Evolutionary conservation across 352 stramenopile genomes (phyloP), one percentile per base, ranked within the genome.

Genomic region (Globisporangium camurandrum): DNA sequence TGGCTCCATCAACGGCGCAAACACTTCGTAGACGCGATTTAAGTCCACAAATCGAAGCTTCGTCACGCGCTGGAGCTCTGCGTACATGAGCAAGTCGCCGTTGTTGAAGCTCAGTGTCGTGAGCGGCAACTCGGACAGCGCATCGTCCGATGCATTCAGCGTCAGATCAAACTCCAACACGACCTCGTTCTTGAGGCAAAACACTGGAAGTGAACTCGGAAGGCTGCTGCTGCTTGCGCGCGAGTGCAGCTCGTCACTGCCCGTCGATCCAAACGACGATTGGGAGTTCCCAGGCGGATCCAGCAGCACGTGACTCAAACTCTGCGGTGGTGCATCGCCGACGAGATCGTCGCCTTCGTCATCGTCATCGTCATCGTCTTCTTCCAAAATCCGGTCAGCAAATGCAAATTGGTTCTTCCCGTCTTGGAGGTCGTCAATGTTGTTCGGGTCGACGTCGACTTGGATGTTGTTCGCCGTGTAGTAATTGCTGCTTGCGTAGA

Each of bases 401-500:
- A 86, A 88, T 4, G 65, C 68, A 11, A 85, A 80, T 44, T 73
- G 74, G 23, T 77, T 71, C n/a, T 61, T 47, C 14, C 54, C 62
- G 14, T 56, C 51, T 6, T 64, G 51, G 33, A 60, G 50, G 39
- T 77, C 67, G 28, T 41, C 56, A 54, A 27, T 61, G 46, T 34
- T 81, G n/a, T 69, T 49, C 0, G 54, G 61, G 26, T 88, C 76
- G 39, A 87, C 69, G 42, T 87, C 79, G 8, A 89, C 82, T 50
- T 80, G 77, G 53, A 89, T 88, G 44, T 91, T 88, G 55, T 91
- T 87, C 2, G 79, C 77, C 7, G 77, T 90, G 58, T 86, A 93
- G 51, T 93, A 93, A 51, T 86, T 86, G 30, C 72, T 81, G 40
- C 77, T 88, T 27, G 79, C 79, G 10, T 89, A 68, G 2, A 86